These are phyloP conservation scores for Pseudopithomyces chartarum DNA, from an alignment of 2,329 filamentous ascomycete species.

Conservation along the genomic window DNA sequence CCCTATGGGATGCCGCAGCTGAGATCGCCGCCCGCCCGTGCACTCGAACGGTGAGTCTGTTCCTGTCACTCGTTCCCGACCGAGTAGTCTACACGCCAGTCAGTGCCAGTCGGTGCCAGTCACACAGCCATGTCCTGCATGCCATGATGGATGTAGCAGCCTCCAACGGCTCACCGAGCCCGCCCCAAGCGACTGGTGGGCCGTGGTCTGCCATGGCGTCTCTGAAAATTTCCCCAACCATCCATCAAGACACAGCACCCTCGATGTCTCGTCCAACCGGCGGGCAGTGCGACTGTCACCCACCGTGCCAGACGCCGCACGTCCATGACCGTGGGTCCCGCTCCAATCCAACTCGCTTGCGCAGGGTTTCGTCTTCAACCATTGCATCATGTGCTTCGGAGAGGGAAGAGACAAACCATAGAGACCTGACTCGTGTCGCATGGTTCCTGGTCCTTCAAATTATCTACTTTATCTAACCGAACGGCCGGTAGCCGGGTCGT, in stretches of 20 bases:
- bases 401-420: background rate
- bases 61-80: background rate
- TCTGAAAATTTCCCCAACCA: background rate
- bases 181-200: background rate
- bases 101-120: no score
- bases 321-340: background rate
- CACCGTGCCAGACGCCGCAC: background rate
- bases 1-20: constrained; percentile 5
- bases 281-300: background rate
- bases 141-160: background rate
- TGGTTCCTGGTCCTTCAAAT: background rate
- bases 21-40: background rate
- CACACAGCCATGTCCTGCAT: background rate
- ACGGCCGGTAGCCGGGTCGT: background rate
- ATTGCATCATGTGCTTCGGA: background rate
- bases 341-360: background rate
- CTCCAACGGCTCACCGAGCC: background rate
- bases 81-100: background rate
- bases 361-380: background rate
- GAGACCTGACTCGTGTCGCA: constrained; percentile 1
- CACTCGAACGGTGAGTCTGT: constrained; percentile 4
- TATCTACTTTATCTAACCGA: background rate
- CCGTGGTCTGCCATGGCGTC: background rate
- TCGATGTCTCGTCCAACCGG: background rate
- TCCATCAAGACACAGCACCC: background rate